Evolutionary conservation across 495 filamentous ascomycete genomes (phyloP).

Genomic region (Penicillium crystallinum): DNA sequence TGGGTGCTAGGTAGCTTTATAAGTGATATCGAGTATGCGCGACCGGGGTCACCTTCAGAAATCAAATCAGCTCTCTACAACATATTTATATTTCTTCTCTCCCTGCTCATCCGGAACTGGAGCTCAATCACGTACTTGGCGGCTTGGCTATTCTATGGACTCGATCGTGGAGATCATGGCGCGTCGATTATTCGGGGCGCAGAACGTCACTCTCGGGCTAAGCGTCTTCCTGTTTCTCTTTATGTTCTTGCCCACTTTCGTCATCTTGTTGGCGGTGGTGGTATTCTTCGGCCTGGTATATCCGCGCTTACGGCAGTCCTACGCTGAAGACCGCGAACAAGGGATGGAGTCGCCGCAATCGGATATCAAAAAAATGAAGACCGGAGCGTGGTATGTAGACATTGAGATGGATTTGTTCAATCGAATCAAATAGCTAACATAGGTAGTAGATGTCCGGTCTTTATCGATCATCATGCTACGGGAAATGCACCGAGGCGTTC

Average conservation of each 20-base stretch:
- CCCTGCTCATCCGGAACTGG: not conserved
- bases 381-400: not conserved
- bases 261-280: conserved; percentile 34
- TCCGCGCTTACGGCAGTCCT: conserved; percentile 25
- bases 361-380: not conserved
- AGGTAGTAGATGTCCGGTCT: not conserved
- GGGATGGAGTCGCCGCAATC: conserved; percentile 2
- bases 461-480: not conserved
- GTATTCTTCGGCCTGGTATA: conserved; percentile 34
- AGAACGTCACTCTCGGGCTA: conserved; percentile 31
- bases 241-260: conserved; percentile 38
- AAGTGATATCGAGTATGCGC: not conserved
- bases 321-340: conserved; percentile 7
- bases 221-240: conserved; percentile 37
- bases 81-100: not conserved
- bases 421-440: not conserved
- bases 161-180: conserved; percentile 26
- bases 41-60: not conserved
- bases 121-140: not conserved
- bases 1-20: not conserved
- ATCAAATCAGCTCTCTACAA: not conserved
- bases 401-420: not conserved
- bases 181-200: conserved; percentile 27
- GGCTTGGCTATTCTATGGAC: conserved; percentile 3
- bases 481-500: not conserved